Conservation (phyloP, 345 rosid genomes). For the Eucalyptus tenuipes region DNA sequence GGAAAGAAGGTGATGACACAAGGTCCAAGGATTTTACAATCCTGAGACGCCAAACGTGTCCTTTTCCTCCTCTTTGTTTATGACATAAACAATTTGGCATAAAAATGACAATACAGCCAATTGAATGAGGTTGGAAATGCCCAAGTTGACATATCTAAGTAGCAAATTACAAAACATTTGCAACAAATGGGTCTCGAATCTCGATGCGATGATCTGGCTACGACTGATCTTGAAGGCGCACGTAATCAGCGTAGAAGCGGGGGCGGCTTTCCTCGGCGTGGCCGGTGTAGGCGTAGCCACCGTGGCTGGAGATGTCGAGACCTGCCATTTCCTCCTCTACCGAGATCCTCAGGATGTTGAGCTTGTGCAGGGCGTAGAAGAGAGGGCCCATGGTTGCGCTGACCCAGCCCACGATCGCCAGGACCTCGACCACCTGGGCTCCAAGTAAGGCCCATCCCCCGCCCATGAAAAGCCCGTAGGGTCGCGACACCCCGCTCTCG, state of each 20-base stretch:
- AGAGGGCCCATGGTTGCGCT: conserved; percentile 46
- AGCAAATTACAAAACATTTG: neutral
- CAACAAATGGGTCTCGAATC: neutral
- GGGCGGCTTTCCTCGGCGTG: conserved; percentile 21
- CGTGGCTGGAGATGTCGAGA: conserved; percentile 48
- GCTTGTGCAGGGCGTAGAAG: conserved; percentile 34
- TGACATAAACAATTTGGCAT: neutral
- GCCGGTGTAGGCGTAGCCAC: conserved; percentile 34
- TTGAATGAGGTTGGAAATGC: neutral
- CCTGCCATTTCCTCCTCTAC: conserved; percentile 43
- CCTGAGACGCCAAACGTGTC: neutral
- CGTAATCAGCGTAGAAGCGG: conserved; percentile 16
- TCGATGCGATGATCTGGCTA: neutral
- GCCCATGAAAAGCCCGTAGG: conserved; percentile 44
- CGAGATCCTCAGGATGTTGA: conserved; percentile 29
- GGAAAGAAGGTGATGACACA: neutral
- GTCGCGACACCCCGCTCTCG: conserved; percentile 14
- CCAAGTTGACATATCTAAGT: neutral
- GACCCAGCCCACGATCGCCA: conserved; percentile 34
- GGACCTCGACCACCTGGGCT: conserved; percentile 26
- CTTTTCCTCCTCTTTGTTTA: neutral
- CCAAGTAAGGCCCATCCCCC: conserved; percentile 51
- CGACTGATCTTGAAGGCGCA: conserved; percentile 11
- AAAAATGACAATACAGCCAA: neutral
- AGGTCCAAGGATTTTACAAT: neutral